These are phyloP conservation scores for Apiospora marii DNA, from an alignment of 2,329 filamentous ascomycete genomes.

Conservation along the genomic window DNA sequence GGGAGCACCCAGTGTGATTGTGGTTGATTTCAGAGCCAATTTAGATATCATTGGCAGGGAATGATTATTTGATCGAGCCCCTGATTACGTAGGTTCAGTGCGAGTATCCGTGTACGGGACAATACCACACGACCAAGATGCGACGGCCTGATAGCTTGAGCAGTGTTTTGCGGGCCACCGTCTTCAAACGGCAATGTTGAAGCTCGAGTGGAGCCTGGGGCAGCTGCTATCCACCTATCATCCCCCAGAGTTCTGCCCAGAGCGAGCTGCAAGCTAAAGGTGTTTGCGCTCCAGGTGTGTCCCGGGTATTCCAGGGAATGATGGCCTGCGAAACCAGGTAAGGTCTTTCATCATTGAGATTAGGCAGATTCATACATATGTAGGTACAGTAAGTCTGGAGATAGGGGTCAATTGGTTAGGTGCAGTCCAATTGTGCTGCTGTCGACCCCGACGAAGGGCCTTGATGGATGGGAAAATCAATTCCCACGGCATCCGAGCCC, in stretches of 20 bases:
- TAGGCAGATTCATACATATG: not conserved
- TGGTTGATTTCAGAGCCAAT: no score
- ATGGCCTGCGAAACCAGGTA: not conserved
- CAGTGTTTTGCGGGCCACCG: not conserved
- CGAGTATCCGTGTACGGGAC: not conserved
- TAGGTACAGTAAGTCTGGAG: not conserved
- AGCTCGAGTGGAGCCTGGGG: conserved; percentile 9
- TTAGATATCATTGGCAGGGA: not conserved
- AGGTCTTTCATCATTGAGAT: not conserved
- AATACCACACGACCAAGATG: not conserved
- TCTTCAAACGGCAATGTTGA: conserved; percentile 8
- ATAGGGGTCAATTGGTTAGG: not conserved
- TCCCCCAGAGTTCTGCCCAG: no score
- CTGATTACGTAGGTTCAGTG: not conserved
- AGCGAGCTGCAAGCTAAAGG: not conserved
- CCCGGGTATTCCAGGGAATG: not conserved
- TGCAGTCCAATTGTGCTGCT: not conserved
- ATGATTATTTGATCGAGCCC: not conserved
- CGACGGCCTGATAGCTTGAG: not conserved
- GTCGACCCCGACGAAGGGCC: not conserved
- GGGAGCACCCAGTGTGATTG: not conserved
- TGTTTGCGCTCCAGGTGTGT: not conserved
- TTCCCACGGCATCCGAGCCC: not conserved
- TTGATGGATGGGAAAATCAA: not conserved
- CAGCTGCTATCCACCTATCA: not conserved